Base-by-base conservation (phyloP, 305 asterid genomes). In the Fraxinus paxiana region DNA sequence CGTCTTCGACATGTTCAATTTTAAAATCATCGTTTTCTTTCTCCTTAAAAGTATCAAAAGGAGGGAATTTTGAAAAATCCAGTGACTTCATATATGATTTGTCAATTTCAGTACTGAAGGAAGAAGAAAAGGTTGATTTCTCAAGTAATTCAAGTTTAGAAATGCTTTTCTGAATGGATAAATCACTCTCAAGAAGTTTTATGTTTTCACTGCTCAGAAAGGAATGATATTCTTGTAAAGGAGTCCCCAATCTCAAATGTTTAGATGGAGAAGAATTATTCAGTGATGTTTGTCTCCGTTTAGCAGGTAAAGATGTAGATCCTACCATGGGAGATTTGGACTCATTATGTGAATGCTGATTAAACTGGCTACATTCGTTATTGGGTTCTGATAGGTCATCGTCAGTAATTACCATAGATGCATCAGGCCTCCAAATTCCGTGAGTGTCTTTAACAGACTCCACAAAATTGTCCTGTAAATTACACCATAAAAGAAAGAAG, bases 91-190 rank as follows among this genome's bases (percentile, higher is more conserved):
- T 80, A 63, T 86, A 83, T 77, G 90, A 86, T 77, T 69, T 83
- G 87, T 90, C 94, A 82, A 92, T 78, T 88, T 84, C 90, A 77
- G 90, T 83, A 82, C 89, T 84, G 82, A 88, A 86, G 77, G 88
- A 76, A 84, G 97, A 89, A 86, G 91, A 83, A 43, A 85, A 85
- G 54, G 94, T 87, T 86, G 96, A 90, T 82, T 85, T 89, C 87
- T 91, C 90, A 84, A 96, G 92, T 38, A 79, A 84, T 17, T 88
- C 91, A 83, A 94, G 92, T 84, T 92, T 94, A 67, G 94, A 91
- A 87, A 94, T 89, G 90, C 97, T 94, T 89, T 77, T 93, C 88
- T 87, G 97, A 81, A 94, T 90, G 56, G 97, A 91, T 78, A 91
- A 82, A 76, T 87, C 88, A 33, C 85, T 87, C 71, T 80, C 84